Percentiles rank a stretch among this genome's conserved stretches.
These are phyloP conservation scores for Neodidymelliopsis sp. DNA, from an alignment of 2,329 filamentous ascomycete genomes.

Conservation along the genomic window DNA sequence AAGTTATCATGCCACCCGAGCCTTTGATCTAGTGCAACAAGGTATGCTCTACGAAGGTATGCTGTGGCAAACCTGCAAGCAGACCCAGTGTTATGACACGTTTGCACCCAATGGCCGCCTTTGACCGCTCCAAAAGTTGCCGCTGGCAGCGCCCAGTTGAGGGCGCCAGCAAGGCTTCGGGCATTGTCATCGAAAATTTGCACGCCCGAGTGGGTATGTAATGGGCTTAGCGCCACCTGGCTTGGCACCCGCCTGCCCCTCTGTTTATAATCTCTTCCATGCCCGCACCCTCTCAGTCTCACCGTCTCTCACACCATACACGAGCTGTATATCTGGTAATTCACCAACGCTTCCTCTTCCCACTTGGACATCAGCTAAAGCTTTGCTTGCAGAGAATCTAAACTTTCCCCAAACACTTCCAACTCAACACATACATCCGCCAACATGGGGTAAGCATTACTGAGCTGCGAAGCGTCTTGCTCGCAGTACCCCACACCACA, in stretches of 20 bases:
- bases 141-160: too few relatives aligned
- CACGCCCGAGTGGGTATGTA: conserved; percentile 3
- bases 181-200: conserved; percentile 13
- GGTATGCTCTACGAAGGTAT: too few relatives aligned
- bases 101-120: too few relatives aligned
- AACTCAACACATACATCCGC: conserved; percentile 52
- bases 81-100: too few relatives aligned
- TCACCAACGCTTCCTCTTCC: neutral
- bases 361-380: neutral
- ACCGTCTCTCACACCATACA: conserved; percentile 7
- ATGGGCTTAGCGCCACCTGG: neutral
- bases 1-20: too few relatives aligned
- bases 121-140: too few relatives aligned
- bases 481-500: conserved; percentile 5
- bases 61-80: too few relatives aligned
- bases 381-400: neutral
- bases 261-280: conserved; percentile 11
- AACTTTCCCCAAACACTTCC: conserved; percentile 36
- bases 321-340: conserved; percentile 9
- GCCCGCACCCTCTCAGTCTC: conserved; percentile 2
- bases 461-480: conserved; percentile 1
- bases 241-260: conserved; percentile 13
- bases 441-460: conserved; percentile 67
- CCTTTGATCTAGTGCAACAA: too few relatives aligned
- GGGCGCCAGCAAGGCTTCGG: conserved; percentile 19